Percentiles rank a stretch among this genome's conserved stretches.
Evolutionary conservation across 345 rosid genomes (phyloP).

Genomic region (Xanthoceras sorbifolium): DNA sequence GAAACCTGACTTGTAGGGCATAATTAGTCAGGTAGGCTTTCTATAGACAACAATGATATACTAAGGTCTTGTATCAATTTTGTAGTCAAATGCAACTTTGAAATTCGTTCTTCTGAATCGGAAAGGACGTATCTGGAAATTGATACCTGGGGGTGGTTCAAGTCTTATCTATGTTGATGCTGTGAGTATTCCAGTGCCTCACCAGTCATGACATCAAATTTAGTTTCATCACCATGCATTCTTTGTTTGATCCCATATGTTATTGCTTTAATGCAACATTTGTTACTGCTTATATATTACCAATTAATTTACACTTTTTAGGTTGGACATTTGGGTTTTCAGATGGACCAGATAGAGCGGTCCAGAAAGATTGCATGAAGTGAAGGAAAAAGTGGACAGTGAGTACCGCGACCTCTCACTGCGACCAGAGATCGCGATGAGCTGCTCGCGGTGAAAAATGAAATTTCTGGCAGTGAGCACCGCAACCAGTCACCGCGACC

Average conservation of each 20-base stretch:
- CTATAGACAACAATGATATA: neutral
- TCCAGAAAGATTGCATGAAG: too few species aligned
- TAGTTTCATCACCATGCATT: neutral
- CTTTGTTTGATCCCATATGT: neutral
- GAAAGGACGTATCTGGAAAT: conserved; percentile 91
- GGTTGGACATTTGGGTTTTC: too few species aligned
- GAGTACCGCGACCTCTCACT: too few species aligned
- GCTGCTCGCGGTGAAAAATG: too few species aligned
- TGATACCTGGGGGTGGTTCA: conserved; percentile 98
- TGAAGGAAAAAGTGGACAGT: too few species aligned
- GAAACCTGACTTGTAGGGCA: conserved; percentile 94
- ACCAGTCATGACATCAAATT: neutral
- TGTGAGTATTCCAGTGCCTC: conserved; percentile 37
- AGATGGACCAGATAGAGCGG: too few species aligned
- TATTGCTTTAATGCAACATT: neutral
- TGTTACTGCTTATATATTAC: neutral
- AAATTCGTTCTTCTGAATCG: conserved; percentile 87
- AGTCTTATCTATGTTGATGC: conserved; percentile 95
- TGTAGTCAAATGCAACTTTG: conserved; percentile 89
- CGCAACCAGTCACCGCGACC: too few species aligned
- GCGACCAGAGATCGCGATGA: too few species aligned
- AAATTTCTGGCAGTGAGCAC: too few species aligned
- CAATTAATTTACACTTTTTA: too few species aligned
- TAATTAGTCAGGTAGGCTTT: conserved; percentile 36
- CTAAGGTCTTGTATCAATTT: conserved; percentile 9